A percentile compares a stretch with the other conserved stretches of the same genome.
Conservation (phyloP, 352 stramenopile genomes). For the Pythium scleroteichum region DNA sequence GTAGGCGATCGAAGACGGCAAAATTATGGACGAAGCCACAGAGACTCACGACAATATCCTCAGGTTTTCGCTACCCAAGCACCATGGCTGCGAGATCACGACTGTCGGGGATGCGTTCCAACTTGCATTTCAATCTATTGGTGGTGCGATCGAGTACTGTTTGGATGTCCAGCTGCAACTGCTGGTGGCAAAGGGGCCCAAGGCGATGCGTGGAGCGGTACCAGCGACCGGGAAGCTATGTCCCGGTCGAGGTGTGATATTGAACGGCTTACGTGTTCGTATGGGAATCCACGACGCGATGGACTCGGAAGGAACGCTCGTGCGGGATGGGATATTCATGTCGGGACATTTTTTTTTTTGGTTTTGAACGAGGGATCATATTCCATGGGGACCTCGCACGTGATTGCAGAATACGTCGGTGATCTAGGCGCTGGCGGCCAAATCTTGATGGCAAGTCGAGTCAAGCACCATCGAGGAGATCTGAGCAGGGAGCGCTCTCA, state of each 20-base stretch:
- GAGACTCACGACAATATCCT: conserved; percentile 31
- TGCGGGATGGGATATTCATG: conserved; percentile 19
- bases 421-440: conserved; percentile 7
- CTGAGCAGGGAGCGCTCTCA: neutral
- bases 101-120: conserved; percentile 65
- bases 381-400: conserved; percentile 24
- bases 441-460: conserved; percentile 24
- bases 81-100: conserved; percentile 68
- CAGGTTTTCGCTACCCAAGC: conserved; percentile 26
- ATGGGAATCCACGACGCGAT: conserved; percentile 31
- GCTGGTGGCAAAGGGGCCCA: conserved; percentile 43
- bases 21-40: conserved; percentile 27
- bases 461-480: conserved; percentile 26
- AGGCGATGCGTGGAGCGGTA: conserved; percentile 46
- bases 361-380: no score
- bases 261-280: conserved; percentile 30
- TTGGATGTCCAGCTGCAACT: conserved; percentile 58
- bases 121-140: conserved; percentile 59
- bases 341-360: no score
- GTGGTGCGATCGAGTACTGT: conserved; percentile 56
- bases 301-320: conserved; percentile 5
- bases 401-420: conserved; percentile 19
- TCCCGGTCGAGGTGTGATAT: conserved; percentile 5
- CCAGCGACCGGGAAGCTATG: conserved; percentile 45
- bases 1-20: conserved; percentile 22